These are phyloP conservation scores for Talaromyces nanjingensis DNA, from an alignment of 495 filamentous ascomycete genomes.

Conservation along the genomic window DNA sequence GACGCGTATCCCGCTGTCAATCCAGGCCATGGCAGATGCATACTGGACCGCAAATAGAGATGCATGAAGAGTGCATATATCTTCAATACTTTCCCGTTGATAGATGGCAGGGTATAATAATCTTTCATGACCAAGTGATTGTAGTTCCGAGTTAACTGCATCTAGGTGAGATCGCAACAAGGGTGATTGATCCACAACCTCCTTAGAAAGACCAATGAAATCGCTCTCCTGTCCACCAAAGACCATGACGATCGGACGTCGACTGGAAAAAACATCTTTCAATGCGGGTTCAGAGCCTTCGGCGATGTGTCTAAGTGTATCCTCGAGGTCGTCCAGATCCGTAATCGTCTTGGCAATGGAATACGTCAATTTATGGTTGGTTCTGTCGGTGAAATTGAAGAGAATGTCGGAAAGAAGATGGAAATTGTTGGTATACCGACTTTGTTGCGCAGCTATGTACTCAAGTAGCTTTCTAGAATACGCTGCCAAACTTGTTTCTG, in stretches of 20 bases:
- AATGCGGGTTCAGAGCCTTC: neutral
- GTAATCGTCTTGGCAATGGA: neutral
- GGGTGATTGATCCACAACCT: neutral
- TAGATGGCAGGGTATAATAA: conserved; percentile 44
- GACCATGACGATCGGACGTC: conserved; percentile 15
- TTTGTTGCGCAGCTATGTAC: conserved; percentile 1
- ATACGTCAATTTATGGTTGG: conserved; percentile 11
- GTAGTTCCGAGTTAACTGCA: conserved; percentile 22
- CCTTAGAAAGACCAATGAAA: neutral
- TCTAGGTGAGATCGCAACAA: conserved; percentile 26
- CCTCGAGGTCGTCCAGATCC: conserved; percentile 11
- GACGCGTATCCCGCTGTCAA: conserved; percentile 25
- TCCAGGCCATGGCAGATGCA: conserved; percentile 29
- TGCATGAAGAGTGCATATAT: conserved; percentile 37
- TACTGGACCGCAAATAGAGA: conserved; percentile 33
- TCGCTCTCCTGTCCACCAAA: neutral
- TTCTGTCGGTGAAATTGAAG: conserved; percentile 14
- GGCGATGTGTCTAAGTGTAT: neutral
- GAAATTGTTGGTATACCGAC: neutral
- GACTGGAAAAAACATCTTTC: conserved; percentile 3
- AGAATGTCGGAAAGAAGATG: conserved; percentile 20
- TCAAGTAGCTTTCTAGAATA: conserved; percentile 11
- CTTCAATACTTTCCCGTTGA: conserved; percentile 20
- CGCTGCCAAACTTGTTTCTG: conserved; percentile 11
- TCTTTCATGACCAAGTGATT: conserved; percentile 35